Percentiles rank a stretch among this genome's conserved stretches.
Evolutionary conservation across 2,329 filamentous ascomycete species (phyloP).

Genomic region (Beauveria rudraprayagi): DNA sequence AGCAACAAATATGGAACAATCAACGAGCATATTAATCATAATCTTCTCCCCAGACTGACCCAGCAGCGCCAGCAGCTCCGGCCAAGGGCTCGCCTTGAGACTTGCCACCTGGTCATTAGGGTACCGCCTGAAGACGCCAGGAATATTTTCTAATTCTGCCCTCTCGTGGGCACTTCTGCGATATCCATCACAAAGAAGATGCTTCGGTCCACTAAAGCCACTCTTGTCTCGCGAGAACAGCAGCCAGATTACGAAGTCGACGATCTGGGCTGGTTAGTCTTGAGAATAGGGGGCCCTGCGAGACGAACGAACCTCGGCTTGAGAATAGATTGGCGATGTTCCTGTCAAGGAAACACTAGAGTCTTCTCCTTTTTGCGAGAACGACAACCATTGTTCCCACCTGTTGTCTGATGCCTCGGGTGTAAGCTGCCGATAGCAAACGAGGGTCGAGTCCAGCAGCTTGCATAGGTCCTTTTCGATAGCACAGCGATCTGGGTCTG

Average conservation of each 20-base stretch:
- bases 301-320: slow-evolving; percentile 50
- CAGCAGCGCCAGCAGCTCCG: slow-evolving; percentile 62
- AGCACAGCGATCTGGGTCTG: slow-evolving; percentile 19
- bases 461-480: slow-evolving; percentile 37
- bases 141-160: slow-evolving; percentile 39
- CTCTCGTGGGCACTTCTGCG: slow-evolving; percentile 38
- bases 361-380: slow-evolving; percentile 55
- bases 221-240: slow-evolving; percentile 56
- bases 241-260: slow-evolving; percentile 70
- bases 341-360: slow-evolving; percentile 46
- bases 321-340: slow-evolving; percentile 42
- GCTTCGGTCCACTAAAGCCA: slow-evolving; percentile 47
- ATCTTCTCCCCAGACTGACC: slow-evolving; percentile 68
- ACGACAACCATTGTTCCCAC: slow-evolving; percentile 49
- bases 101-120: slow-evolving; percentile 62
- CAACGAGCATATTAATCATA: slow-evolving; percentile 68
- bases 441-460: slow-evolving; percentile 62
- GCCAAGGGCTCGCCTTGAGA: slow-evolving; percentile 68
- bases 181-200: slow-evolving; percentile 80
- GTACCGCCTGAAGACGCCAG: slow-evolving; percentile 55
- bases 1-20: slow-evolving; percentile 66
- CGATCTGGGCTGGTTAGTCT: slow-evolving; percentile 44
- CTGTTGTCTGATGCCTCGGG: slow-evolving; percentile 20
- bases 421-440: slow-evolving; percentile 41
- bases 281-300: not conserved